Evolutionary conservation across 1,284 basidiomycete genomes (phyloP).

Genomic region (Pulchroboletus neoregius): DNA sequence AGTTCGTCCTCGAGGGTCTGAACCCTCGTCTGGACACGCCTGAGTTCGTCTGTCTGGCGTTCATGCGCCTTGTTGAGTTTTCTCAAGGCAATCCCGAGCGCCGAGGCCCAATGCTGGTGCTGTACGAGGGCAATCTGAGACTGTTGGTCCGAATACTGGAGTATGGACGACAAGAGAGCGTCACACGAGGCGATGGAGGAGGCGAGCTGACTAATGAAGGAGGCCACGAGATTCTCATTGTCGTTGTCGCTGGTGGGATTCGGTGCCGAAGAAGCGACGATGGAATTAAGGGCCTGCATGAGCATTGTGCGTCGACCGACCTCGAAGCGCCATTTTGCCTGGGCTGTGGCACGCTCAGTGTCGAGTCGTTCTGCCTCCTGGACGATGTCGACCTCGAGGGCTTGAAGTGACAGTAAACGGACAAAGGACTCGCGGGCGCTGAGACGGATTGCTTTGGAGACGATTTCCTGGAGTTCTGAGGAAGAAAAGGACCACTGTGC

Average conservation of each 20-base stretch:
- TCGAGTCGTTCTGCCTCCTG: slow-evolving; percentile 58
- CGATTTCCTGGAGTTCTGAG: slow-evolving; percentile 65
- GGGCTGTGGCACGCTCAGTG: slow-evolving; percentile 44
- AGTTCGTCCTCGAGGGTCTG: slow-evolving; percentile 60
- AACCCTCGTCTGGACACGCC: slow-evolving; percentile 44
- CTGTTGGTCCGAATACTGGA: slow-evolving; percentile 57
- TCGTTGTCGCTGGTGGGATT: background rate
- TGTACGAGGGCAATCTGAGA: slow-evolving; percentile 56
- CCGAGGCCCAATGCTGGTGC: slow-evolving; percentile 66
- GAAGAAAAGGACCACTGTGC: slow-evolving; percentile 74
- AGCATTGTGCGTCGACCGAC: slow-evolving; percentile 68
- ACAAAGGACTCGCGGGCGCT: slow-evolving; percentile 70
- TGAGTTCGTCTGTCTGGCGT: slow-evolving; percentile 55
- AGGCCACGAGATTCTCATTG: slow-evolving; percentile 30
- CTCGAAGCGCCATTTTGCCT: slow-evolving; percentile 65
- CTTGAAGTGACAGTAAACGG: slow-evolving; percentile 59
- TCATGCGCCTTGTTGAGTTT: slow-evolving; percentile 74
- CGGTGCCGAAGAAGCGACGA: slow-evolving; percentile 23
- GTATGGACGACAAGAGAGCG: slow-evolving; percentile 50
- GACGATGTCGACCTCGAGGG: slow-evolving; percentile 54
- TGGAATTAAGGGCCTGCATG: slow-evolving; percentile 57
- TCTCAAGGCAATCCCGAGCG: slow-evolving; percentile 68
- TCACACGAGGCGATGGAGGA: slow-evolving; percentile 59
- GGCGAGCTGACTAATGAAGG: slow-evolving; percentile 54
- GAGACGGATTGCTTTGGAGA: slow-evolving; percentile 66